These are phyloP conservation scores for Ilex asprella DNA, from an alignment of 257 asterid species.

Conservation along the genomic window DNA sequence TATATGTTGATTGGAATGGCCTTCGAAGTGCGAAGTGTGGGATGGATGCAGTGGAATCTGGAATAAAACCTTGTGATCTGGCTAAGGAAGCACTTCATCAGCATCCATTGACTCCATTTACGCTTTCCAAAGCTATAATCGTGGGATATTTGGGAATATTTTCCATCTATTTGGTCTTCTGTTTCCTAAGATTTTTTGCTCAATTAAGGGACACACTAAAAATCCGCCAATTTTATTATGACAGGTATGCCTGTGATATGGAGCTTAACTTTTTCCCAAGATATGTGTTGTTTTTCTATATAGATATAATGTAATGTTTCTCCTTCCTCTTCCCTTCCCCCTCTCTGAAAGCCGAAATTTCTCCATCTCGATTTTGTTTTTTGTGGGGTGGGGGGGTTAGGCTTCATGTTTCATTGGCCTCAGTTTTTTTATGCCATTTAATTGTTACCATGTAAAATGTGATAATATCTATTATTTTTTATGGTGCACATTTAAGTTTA, in stretches of 20 bases:
- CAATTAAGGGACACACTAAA: slow-evolving; percentile 84
- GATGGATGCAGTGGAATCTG: slow-evolving; percentile 98
- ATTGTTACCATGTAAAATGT: too few species aligned
- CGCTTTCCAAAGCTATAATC: slow-evolving; percentile 67
- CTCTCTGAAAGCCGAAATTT: background rate
- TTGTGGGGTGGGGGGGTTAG: too few species aligned
- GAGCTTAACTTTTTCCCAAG: too few species aligned
- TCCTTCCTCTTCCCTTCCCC: too few species aligned
- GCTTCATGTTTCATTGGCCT: too few species aligned
- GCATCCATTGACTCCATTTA: slow-evolving; percentile 80
- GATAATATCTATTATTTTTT: background rate
- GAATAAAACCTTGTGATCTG: slow-evolving; percentile 86
- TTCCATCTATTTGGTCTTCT: slow-evolving; percentile 69
- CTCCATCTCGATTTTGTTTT: background rate
- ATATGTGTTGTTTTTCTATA: too few species aligned
- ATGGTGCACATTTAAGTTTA: background rate
- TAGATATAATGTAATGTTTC: too few species aligned
- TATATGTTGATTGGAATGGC: slow-evolving; percentile 93
- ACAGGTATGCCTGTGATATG: slow-evolving; percentile 42
- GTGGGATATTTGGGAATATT: slow-evolving; percentile 85
- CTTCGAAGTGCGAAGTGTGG: slow-evolving; percentile 96
- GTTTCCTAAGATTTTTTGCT: slow-evolving; percentile 77
- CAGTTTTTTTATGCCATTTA: too few species aligned
- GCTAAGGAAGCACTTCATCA: slow-evolving; percentile 83
- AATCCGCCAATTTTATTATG: slow-evolving; percentile 68